phyloP scores from a whole-genome alignment of 345 rosid genomes.

The Laguncularia racemosa region DNA sequence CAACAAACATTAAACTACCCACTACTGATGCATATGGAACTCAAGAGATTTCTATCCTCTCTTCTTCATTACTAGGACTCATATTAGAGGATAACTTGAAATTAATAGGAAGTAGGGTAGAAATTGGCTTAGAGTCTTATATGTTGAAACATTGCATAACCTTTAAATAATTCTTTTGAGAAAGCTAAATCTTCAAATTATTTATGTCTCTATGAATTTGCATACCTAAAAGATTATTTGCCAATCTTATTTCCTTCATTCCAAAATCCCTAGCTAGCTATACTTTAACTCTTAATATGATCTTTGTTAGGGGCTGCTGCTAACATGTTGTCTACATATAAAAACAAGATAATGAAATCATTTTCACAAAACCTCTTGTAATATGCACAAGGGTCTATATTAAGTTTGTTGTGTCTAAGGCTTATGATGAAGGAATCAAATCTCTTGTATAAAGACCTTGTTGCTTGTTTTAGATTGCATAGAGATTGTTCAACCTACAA shows the following conservation, averaged over 20 bases:
- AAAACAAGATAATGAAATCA: too few relatives aligned
- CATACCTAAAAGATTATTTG: background rate
- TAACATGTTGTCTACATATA: constrained; percentile 4
- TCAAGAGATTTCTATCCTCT: background rate
- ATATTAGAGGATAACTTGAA: background rate
- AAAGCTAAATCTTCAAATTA: background rate
- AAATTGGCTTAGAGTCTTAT: too few relatives aligned
- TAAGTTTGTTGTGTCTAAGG: too few relatives aligned
- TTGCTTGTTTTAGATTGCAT: background rate
- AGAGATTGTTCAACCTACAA: background rate
- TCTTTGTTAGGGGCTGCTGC: background rate
- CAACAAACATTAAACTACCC: background rate
- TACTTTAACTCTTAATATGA: constrained; percentile 1
- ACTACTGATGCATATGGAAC: background rate
- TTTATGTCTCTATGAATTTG: background rate
- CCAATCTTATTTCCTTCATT: background rate
- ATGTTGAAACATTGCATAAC: background rate
- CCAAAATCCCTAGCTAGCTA: background rate
- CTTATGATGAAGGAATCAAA: too few relatives aligned
- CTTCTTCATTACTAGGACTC: background rate
- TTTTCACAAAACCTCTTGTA: too few relatives aligned
- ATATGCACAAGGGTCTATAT: too few relatives aligned
- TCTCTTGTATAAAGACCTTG: background rate
- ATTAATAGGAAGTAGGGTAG: too few relatives aligned
- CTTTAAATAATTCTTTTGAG: background rate